These are phyloP conservation scores for Phaffomyces antillensis DNA, from an alignment of 805 yeast genomes.

Conservation along the genomic window DNA sequence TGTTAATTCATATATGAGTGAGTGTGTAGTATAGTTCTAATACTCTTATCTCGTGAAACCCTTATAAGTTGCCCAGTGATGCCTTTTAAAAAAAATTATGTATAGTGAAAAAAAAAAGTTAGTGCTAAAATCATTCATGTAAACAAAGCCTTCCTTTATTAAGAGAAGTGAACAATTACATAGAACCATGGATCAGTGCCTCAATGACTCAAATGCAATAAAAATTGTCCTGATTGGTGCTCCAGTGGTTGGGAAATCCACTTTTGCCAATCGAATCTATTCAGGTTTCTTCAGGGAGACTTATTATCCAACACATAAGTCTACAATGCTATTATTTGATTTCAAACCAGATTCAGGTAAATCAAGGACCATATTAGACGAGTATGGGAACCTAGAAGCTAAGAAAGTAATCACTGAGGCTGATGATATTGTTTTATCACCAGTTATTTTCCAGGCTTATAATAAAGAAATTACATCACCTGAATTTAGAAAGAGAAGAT, in stretches of 20 bases:
- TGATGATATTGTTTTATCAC: conserved; percentile 28
- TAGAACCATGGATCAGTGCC: background rate
- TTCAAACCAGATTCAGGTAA: conserved; percentile 36
- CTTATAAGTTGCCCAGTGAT: too few species aligned
- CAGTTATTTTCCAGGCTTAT: conserved; percentile 31
- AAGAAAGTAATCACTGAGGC: conserved; percentile 27
- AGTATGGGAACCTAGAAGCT: conserved; percentile 35
- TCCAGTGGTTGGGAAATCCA: conserved; percentile 52
- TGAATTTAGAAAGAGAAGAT: conserved; percentile 5
- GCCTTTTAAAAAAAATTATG: too few species aligned
- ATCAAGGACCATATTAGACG: conserved; percentile 40
- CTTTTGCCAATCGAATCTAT: conserved; percentile 43
- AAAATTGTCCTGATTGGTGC: conserved; percentile 59
- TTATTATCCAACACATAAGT: conserved; percentile 65
- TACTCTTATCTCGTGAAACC: too few species aligned
- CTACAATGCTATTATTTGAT: conserved; percentile 51
- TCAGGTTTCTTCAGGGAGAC: conserved; percentile 52
- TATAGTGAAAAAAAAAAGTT: too few species aligned
- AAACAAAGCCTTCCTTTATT: too few species aligned
- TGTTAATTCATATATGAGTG: too few species aligned
- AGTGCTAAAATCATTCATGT: too few species aligned
- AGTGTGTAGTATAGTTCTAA: too few species aligned
- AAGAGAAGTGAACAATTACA: too few species aligned
- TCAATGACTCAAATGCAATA: conserved; percentile 32
- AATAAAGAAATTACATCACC: conserved; percentile 4